Evolutionary conservation across 495 filamentous ascomycete species (phyloP), one percentile per base, ranked within the genome.

Genomic region (Stereocaulon alpinum): DNA sequence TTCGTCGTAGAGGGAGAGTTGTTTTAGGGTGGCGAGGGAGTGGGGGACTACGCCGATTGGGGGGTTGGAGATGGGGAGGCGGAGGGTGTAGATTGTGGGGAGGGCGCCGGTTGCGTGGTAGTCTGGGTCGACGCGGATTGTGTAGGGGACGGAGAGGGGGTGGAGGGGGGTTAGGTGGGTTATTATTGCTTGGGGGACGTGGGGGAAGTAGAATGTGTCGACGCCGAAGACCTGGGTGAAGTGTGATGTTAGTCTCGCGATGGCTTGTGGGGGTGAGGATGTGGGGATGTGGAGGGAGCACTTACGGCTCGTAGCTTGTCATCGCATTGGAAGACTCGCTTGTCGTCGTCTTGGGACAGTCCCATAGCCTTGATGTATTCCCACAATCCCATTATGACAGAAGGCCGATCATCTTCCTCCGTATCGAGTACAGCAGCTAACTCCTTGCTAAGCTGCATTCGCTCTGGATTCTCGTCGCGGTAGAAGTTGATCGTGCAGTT

Each of bases 271-370:
- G 50, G 55, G 40, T 22, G 6, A 20, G 42, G 53, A 18, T 58
- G 4, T 14, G 14, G 17, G 27, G 55, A 27, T 14, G 45, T 32
- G 22, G 17, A 52, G 45, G 20, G 15, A 61, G 15, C 43, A 30
- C 80, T 71, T 77, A 94, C 92, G 62, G 79, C 80, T 74, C 78
- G 80, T 58, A 98, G 67, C 18, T 83, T 80, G 18, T 88, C 84
- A 70, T 99, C 93, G 66, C 94, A 97, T 59, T 86, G 84, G 60
- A 99, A 89, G 49, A 84, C 84, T 57, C 93, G 81, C 76, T 89
- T 89, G 68, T 99, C 93, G 24, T 96, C 91, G 57, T 95, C 89
- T 63, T 96, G 92, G 68, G 92, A 87, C 17, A 99, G 73, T 12
- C 83, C 84, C 78, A 87, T 88, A 22, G 87, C 80, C 60, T 86